Percentiles rank a stretch among this genome's conserved stretches.
These are phyloP conservation scores for Mucor saturninus DNA, from an alignment of 371 early-diverging fungal genomes.

Conservation along the genomic window DNA sequence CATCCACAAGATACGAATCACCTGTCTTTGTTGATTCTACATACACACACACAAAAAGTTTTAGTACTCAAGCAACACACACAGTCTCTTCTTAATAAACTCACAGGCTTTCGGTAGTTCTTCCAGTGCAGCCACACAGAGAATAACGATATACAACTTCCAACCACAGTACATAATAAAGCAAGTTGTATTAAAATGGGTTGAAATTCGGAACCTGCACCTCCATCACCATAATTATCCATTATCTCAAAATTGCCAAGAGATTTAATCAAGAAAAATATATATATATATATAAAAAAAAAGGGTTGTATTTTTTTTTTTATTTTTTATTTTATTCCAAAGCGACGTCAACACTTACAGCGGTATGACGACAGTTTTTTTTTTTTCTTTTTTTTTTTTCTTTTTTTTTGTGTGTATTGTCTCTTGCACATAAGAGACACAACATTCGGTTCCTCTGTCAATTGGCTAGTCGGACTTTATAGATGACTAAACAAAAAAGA, in stretches of 20 bases:
- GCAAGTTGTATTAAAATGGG: slow-evolving; percentile 59
- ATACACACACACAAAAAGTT: not conserved
- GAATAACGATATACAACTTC: slow-evolving; percentile 69
- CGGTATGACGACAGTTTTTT: no score
- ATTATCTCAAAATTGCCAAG: not conserved
- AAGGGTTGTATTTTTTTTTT: no score
- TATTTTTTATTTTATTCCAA: no score
- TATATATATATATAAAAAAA: not conserved
- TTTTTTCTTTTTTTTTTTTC: no score
- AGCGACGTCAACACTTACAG: no score
- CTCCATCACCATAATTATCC: slow-evolving; percentile 48
- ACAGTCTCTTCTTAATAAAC: slow-evolving; percentile 12
- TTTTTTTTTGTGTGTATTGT: no score
- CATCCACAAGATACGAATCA: slow-evolving; percentile 90
- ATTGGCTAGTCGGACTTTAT: no score
- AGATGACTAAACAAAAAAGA: no score
- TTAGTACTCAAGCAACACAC: not conserved
- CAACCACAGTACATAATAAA: slow-evolving; percentile 62
- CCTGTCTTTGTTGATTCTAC: slow-evolving; percentile 83
- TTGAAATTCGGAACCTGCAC: slow-evolving; percentile 65
- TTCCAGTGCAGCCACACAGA: slow-evolving; percentile 89
- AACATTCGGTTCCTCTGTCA: no score
- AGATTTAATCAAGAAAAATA: not conserved
- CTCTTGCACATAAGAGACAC: no score
- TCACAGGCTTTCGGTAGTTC: slow-evolving; percentile 88